A percentile compares a stretch with the other conserved stretches of the same genome.
phyloP scores from a whole-genome alignment of 1,139 yeast genomes.

The Taphrina flavorubra region DNA sequence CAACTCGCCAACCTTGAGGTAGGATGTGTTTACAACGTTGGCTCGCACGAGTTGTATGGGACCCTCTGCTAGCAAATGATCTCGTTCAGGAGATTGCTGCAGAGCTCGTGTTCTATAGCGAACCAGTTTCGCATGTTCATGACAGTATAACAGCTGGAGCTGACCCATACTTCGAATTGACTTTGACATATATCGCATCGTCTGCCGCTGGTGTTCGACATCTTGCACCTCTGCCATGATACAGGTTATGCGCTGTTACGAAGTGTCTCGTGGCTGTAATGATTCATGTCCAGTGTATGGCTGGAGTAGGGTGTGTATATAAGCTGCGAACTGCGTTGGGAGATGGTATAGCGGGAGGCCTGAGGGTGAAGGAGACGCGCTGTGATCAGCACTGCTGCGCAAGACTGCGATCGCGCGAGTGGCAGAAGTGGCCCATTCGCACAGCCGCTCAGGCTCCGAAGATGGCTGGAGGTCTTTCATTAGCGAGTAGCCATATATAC shows the following conservation, averaged over 20 bases:
- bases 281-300: too few relatives aligned
- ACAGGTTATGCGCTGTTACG: too few relatives aligned
- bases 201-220: neutral
- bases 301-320: too few relatives aligned
- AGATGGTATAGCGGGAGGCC: neutral
- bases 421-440: neutral
- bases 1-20: slow-evolving; percentile 1
- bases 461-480: too few relatives aligned
- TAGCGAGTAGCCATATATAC: too few relatives aligned
- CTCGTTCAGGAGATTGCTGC: neutral
- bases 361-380: neutral
- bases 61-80: slow-evolving; percentile 3
- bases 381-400: neutral
- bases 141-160: neutral
- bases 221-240: neutral
- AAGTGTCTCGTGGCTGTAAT: too few relatives aligned
- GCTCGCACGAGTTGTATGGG: slow-evolving; percentile 3
- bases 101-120: slow-evolving; percentile 2
- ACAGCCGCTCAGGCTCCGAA: too few relatives aligned
- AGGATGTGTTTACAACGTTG: neutral
- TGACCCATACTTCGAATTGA: slow-evolving; percentile 15
- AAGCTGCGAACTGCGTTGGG: too few relatives aligned
- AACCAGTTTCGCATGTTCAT: neutral
- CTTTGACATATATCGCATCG: slow-evolving; percentile 6
- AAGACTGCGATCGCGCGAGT: neutral